Evolutionary conservation across 768 basidiomycete species (phyloP).

Genomic region (Exsudoporus frostii): DNA sequence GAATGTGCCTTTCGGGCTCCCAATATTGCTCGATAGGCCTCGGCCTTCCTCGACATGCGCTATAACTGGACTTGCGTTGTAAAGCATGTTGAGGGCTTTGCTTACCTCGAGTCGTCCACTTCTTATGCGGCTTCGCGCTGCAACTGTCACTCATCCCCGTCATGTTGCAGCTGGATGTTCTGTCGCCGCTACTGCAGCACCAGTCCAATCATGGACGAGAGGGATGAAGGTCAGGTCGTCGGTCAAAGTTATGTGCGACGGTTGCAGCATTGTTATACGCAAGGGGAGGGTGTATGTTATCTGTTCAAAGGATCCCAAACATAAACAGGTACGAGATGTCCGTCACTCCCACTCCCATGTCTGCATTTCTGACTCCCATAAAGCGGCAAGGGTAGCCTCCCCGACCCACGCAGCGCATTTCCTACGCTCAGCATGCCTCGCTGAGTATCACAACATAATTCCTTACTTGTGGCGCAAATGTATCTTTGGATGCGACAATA

Average conservation of each 20-base stretch:
- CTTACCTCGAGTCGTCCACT: slow-evolving; percentile 61
- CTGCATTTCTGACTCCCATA: slow-evolving; percentile 12
- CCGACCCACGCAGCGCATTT: neutral
- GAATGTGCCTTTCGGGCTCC: too few relatives aligned
- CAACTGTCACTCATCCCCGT: slow-evolving; percentile 31
- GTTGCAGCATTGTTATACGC: slow-evolving; percentile 82
- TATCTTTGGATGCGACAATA: slow-evolving; percentile 1
- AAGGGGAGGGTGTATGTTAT: slow-evolving; percentile 92
- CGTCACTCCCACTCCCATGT: neutral
- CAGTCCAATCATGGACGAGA: slow-evolving; percentile 44
- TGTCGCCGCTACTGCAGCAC: slow-evolving; percentile 1
- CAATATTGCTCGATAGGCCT: too few relatives aligned
- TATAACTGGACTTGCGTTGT: slow-evolving; percentile 19
- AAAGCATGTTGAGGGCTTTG: slow-evolving; percentile 52
- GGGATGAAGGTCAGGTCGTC: slow-evolving; percentile 97
- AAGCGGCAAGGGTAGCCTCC: slow-evolving; percentile 64
- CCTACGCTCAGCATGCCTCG: neutral
- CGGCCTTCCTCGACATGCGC: too few relatives aligned
- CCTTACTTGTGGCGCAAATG: neutral
- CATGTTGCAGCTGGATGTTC: slow-evolving; percentile 31
- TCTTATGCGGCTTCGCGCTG: slow-evolving; percentile 48
- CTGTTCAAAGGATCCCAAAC: slow-evolving; percentile 92
- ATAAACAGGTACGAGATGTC: slow-evolving; percentile 76
- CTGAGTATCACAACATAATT: neutral
- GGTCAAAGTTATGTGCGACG: slow-evolving; percentile 93